A percentile compares a stretch with the other conserved stretches of the same genome.
These are phyloP conservation scores for Chlamydomonas sp. DNA, from an alignment of 139 green algal genomes.

Conservation along the genomic window DNA sequence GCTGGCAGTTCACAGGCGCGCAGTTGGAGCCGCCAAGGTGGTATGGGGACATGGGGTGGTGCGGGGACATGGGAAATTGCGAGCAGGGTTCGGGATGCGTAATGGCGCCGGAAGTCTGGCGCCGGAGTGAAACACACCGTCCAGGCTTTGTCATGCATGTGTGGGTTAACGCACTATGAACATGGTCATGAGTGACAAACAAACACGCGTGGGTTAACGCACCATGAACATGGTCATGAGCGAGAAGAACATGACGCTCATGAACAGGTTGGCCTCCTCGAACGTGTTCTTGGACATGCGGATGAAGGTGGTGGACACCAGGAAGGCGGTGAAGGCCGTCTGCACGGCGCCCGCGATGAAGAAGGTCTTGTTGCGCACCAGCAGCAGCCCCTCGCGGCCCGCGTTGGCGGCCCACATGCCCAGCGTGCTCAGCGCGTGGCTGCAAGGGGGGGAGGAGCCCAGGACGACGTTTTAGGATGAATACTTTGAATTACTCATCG, in stretches of 20 bases:
- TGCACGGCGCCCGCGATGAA: not conserved
- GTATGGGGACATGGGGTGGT: too few relatives aligned
- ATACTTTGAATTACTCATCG: not conserved
- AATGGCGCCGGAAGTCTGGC: too few relatives aligned
- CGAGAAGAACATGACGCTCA: slow-evolving; percentile 53
- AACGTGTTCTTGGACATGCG: slow-evolving; percentile 4
- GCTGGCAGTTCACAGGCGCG: too few relatives aligned
- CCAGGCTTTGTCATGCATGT: too few relatives aligned
- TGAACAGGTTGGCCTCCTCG: slow-evolving; percentile 11
- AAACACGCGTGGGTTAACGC: not conserved
- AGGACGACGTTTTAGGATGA: too few relatives aligned
- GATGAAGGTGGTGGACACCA: slow-evolving; percentile 47
- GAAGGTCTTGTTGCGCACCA: not conserved
- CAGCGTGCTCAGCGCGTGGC: not conserved
- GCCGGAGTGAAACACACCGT: too few relatives aligned
- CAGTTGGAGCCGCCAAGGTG: too few relatives aligned
- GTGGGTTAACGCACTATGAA: not conserved
- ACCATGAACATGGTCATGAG: slow-evolving; percentile 54
- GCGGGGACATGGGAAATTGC: too few relatives aligned
- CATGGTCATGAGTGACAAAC: not conserved
- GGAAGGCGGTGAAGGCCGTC: slow-evolving; percentile 40
- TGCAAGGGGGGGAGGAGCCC: not conserved
- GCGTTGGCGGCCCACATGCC: not conserved
- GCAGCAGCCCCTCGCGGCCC: slow-evolving; percentile 5
- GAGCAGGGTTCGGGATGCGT: too few relatives aligned